Base-by-base conservation (phyloP, 2,329 filamentous ascomycete genomes). In the Fusarium pseudocircinatum region DNA sequence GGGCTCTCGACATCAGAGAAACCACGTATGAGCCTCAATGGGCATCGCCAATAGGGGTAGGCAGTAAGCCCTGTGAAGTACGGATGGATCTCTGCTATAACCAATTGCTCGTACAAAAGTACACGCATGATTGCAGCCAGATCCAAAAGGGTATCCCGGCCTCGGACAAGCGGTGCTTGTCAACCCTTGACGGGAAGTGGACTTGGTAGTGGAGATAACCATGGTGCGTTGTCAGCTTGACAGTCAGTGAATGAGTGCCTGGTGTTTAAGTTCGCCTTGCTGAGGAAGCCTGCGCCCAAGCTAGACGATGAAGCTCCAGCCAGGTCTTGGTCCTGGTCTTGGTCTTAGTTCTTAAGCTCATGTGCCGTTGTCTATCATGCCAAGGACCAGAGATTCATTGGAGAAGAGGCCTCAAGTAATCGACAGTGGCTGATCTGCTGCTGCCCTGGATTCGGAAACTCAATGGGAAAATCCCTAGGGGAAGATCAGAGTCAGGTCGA, bases 161-260 rank as follows among this genome's bases (percentile, higher is more conserved):
- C 63, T 60, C 36, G 47, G 53, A 60, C 63, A 61, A 52, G 57
- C 30, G 52, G 69, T 67, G 28, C 67, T 39, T 20, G 47, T 53
- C 32, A 58, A 70, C 42, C 68, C 63, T 68, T 50, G 69, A 58
- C 69, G 46, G 63, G 56, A 65, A 68, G 67, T 68, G 67, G 63
- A 57, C 47, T 66, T 61, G 26, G 28, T 47, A 49, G 67, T 58
- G 56, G 68, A 49, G 56, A 50, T 52, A 43, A 46, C 47, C n/a
- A 49, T 58, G 43, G 69, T 72, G 66, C 67, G 70, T 63, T 73
- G 70, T 73, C 70, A 72, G 57, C 43, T 56, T 24, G 63, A 37
- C 59, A 49, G 43, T 59, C 11, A 40, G 43, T 28, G 8, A 46
- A 16, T 24, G 16, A 44, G 24, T 20, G 18, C 40, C 54, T 49